A percentile compares a stretch with the other conserved stretches of the same genome.
Conservation (phyloP, 768 basidiomycete species). For the Amanita rimosa region DNA sequence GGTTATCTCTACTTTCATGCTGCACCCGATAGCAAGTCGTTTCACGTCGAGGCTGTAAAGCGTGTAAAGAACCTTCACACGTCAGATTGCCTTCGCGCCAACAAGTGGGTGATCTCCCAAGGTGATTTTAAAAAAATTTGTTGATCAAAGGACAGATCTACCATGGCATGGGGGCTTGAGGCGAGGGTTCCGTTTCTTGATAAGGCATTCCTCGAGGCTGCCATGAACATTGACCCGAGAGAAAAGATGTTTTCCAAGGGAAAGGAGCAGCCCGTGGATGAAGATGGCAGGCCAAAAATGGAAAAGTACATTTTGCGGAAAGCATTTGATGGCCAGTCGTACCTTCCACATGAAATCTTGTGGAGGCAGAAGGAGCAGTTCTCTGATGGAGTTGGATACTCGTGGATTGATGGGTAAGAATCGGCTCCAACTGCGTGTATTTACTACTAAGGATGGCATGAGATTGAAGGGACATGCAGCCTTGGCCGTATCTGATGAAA, state of each 20-base stretch:
- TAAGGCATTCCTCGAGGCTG: slow-evolving; percentile 87
- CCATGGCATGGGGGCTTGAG: slow-evolving; percentile 99
- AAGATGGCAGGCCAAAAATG: slow-evolving; percentile 85
- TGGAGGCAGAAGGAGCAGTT: slow-evolving; percentile 99
- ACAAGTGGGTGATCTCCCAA: slow-evolving; percentile 56
- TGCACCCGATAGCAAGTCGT: slow-evolving; percentile 76
- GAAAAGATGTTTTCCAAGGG: slow-evolving; percentile 89
- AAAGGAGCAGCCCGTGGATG: slow-evolving; percentile 57
- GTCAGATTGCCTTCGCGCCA: slow-evolving; percentile 92
- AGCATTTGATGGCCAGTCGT: slow-evolving; percentile 82
- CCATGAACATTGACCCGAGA: slow-evolving; percentile 83
- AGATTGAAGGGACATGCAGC: slow-evolving; percentile 76
- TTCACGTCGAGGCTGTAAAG: slow-evolving; percentile 91
- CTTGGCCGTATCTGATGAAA: slow-evolving; percentile 66
- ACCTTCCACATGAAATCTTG: slow-evolving; percentile 86
- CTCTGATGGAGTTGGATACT: slow-evolving; percentile 97
- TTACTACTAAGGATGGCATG: slow-evolving; percentile 16
- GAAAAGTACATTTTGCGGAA: slow-evolving; percentile 99
- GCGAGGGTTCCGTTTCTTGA: slow-evolving; percentile 98
- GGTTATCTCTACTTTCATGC: slow-evolving; percentile 99
- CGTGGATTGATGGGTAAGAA: slow-evolving; percentile 91
- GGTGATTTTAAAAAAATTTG: neutral
- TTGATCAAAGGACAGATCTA: slow-evolving; percentile 46
- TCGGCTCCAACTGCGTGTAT: neutral
- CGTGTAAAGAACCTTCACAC: slow-evolving; percentile 98